Evolutionary conservation across 169 alveolate species (phyloP).

Genomic region (Neospora caninum): DNA sequence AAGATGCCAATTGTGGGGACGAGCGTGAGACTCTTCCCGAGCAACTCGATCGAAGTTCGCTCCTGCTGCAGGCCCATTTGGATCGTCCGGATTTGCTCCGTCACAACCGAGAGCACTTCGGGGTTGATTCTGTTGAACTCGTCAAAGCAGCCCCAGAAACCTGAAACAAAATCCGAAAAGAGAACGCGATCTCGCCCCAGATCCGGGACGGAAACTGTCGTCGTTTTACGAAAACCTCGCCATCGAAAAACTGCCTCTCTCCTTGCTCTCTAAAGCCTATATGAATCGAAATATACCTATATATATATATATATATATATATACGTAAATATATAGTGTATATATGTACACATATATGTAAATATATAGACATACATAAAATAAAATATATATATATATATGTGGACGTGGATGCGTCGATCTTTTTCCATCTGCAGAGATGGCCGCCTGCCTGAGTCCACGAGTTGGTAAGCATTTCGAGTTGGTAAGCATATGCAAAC

Average conservation of each 20-base stretch:
- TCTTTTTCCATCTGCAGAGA: too few species aligned
- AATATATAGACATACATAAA: not conserved
- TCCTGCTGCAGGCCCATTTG: constrained; percentile 91
- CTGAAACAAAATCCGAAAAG: constrained; percentile 73
- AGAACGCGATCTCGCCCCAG: too few species aligned
- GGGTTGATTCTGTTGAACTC: constrained; percentile 97
- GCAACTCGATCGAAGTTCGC: constrained; percentile 78
- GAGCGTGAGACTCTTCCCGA: constrained; percentile 80
- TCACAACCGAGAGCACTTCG: constrained; percentile 96
- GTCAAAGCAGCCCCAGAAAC: constrained; percentile 99
- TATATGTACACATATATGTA: too few species aligned
- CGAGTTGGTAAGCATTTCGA: too few species aligned
- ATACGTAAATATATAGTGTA: not conserved
- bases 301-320: constrained; percentile 3
- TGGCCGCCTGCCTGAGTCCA: too few species aligned
- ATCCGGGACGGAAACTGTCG: not conserved
- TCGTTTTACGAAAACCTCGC: too few species aligned
- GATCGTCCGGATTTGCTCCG: constrained; percentile 94
- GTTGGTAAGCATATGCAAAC: too few species aligned
- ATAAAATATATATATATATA: too few species aligned
- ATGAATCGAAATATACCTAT: not conserved
- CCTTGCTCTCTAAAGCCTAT: too few species aligned
- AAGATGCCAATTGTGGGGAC: constrained; percentile 80
- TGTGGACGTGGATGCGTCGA: too few species aligned
- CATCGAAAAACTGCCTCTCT: too few species aligned